These are phyloP conservation scores for Fomitopsis schrenkii DNA, from an alignment of 1,284 basidiomycete genomes.

Conservation along the genomic window DNA sequence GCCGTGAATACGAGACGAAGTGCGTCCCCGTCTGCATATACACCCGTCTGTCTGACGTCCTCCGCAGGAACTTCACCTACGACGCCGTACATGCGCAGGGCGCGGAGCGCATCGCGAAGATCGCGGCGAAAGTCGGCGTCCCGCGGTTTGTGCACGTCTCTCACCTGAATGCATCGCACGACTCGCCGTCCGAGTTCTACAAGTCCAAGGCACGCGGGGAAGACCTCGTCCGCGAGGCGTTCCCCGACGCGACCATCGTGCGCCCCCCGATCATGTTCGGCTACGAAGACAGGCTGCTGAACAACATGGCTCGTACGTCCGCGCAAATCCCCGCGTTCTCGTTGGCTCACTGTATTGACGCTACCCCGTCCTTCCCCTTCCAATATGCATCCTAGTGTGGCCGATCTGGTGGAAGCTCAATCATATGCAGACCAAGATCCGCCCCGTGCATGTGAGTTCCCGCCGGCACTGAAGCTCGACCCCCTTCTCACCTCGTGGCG, in stretches of 20 bases:
- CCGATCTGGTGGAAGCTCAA: constrained; percentile 97
- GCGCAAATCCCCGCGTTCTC: constrained; percentile 2
- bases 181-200: constrained; percentile 84
- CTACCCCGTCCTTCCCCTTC: constrained; percentile 5
- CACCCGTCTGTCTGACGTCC: constrained; percentile 2
- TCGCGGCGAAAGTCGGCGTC: constrained; percentile 78
- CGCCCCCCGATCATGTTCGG: constrained; percentile 87
- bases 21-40: constrained; percentile 21
- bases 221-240: constrained; percentile 80
- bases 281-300: constrained; percentile 92
- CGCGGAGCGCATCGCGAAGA: constrained; percentile 76
- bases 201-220: constrained; percentile 91
- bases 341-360: not conserved
- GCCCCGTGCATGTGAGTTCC: constrained; percentile 84
- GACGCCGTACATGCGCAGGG: constrained; percentile 81
- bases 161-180: constrained; percentile 85
- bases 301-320: constrained; percentile 84
- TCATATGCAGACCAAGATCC: constrained; percentile 79
- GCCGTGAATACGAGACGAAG: constrained; percentile 82
- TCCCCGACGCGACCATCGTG: constrained; percentile 88
- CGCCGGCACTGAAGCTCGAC: not conserved
- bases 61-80: constrained; percentile 56
- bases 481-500: not conserved
- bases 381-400: constrained; percentile 53
- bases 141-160: constrained; percentile 92